phyloP scores from a whole-genome alignment of 2,329 filamentous ascomycete species.

The Zymoseptoria brevis region DNA sequence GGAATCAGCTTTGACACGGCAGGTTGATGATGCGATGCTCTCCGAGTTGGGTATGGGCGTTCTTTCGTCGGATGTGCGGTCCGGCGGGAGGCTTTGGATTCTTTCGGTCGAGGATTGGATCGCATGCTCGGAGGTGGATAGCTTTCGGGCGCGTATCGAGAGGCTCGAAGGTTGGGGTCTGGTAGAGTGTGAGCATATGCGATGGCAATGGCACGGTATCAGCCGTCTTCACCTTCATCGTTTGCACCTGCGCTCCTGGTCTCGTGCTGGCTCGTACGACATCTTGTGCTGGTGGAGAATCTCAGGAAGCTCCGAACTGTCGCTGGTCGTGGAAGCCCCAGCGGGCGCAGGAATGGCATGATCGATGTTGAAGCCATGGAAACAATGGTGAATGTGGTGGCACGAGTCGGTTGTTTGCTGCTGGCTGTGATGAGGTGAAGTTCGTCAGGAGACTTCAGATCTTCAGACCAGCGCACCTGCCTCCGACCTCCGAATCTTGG shows the following conservation, averaged over 20 bases:
- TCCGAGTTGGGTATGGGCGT: conserved; percentile 28
- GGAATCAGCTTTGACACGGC: conserved; percentile 17
- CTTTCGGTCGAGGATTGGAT: conserved; percentile 30
- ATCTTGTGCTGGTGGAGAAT: conserved; percentile 31
- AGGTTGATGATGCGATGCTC: conserved; percentile 19
- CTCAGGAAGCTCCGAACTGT: conserved; percentile 33
- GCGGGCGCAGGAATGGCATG: conserved; percentile 34
- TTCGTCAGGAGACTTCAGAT: too few relatives aligned
- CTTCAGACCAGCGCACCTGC: too few relatives aligned
- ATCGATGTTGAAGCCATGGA: conserved; percentile 33
- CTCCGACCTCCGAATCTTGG: background rate
- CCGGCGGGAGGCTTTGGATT: conserved; percentile 29
- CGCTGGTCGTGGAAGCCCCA: conserved; percentile 31
- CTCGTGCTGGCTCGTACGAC: conserved; percentile 3
- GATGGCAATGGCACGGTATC: background rate
- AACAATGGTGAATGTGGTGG: conserved; percentile 3
- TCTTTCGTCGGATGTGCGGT: conserved; percentile 27
- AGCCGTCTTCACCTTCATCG: conserved; percentile 18
- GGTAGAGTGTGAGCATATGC: background rate
- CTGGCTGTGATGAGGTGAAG: background rate
- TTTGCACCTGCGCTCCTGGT: conserved; percentile 22
- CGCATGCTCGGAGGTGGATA: conserved; percentile 27
- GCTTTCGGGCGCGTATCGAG: conserved; percentile 25
- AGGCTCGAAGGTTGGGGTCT: conserved; percentile 30
- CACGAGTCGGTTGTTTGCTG: background rate